Conservation (phyloP, 1,284 basidiomycete genomes). For the Anthracocystis walkeri region DNA sequence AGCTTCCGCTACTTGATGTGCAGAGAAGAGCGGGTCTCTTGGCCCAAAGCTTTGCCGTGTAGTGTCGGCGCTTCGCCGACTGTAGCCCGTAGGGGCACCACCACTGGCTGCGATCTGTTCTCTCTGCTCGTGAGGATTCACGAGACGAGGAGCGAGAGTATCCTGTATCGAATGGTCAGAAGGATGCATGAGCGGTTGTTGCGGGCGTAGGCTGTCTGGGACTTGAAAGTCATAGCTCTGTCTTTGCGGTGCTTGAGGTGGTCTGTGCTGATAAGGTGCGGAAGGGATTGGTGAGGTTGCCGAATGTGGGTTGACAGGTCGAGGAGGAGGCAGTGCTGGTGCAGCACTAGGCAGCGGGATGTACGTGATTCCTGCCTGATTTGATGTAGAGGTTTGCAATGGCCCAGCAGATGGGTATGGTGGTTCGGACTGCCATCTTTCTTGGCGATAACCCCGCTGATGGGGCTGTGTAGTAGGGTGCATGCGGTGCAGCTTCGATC, state of each 20-base stretch:
- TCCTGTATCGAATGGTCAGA: not conserved
- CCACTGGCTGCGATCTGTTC: not conserved
- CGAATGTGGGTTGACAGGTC: not conserved
- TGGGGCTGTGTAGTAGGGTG: slow-evolving; percentile 15
- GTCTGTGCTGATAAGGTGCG: not conserved
- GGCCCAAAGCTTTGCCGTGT: slow-evolving; percentile 23
- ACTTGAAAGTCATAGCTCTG: not conserved
- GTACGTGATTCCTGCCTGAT: slow-evolving; percentile 1
- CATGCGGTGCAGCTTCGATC: slow-evolving; percentile 11
- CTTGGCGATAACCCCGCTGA: slow-evolving; percentile 15
- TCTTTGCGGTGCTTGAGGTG: not conserved
- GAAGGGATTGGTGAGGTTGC: slow-evolving; percentile 4
- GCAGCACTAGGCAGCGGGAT: slow-evolving; percentile 20
- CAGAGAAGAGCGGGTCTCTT: slow-evolving; percentile 34
- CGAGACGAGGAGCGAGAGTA: slow-evolving; percentile 12
- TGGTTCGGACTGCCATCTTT: slow-evolving; percentile 9
- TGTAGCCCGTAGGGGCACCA: not conserved
- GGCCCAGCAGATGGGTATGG: slow-evolving; percentile 6
- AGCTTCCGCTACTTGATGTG: not conserved
- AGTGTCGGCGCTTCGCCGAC: not conserved
- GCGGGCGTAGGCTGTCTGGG: not conserved
- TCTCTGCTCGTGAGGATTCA: slow-evolving; percentile 34
- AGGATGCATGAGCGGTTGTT: not conserved
- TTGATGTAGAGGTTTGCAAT: not conserved
- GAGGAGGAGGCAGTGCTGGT: slow-evolving; percentile 25